These are phyloP conservation scores for Rasamsonia emersonii DNA, from an alignment of 2,329 filamentous ascomycete genomes.

Conservation along the genomic window DNA sequence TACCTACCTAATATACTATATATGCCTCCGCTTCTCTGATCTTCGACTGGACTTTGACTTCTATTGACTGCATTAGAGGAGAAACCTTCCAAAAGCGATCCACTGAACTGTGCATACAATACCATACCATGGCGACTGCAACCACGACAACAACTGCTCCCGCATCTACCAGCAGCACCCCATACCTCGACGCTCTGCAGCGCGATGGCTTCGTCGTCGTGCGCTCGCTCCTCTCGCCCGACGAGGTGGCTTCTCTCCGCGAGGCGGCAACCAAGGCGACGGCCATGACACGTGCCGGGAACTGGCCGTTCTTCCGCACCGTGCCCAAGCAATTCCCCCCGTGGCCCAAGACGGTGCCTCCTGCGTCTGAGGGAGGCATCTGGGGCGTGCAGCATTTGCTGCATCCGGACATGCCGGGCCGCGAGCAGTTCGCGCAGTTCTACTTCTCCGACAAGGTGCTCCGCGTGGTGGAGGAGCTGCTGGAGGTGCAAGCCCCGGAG, in stretches of 20 bases:
- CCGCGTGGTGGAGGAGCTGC: conserved; percentile 54
- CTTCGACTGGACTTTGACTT: too few relatives aligned
- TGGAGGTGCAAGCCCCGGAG: conserved; percentile 34
- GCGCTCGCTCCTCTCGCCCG: conserved; percentile 51
- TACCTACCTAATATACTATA: too few relatives aligned
- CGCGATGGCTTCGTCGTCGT: conserved; percentile 69
- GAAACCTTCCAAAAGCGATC: too few relatives aligned
- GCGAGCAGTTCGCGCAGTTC: conserved; percentile 52
- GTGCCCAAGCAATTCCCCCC: conserved; percentile 87
- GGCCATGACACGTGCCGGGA: conserved; percentile 54
- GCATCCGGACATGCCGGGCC: conserved; percentile 59
- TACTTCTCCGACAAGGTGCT: conserved; percentile 67
- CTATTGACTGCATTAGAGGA: too few relatives aligned
- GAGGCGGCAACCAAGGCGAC: conserved; percentile 51
- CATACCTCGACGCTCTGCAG: conserved; percentile 49
- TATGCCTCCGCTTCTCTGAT: too few relatives aligned
- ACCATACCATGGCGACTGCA: too few relatives aligned
- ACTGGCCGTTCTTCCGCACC: conserved; percentile 75
- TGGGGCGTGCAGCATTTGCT: conserved; percentile 86
- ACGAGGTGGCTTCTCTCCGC: conserved; percentile 52
- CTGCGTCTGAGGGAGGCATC: conserved; percentile 52
- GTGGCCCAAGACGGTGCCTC: conserved; percentile 54
- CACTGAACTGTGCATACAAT: too few relatives aligned
- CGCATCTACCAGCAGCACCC: conserved; percentile 19
- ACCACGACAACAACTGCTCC: too few relatives aligned